Conservation (phyloP, 2,329 filamentous ascomycete species). For the Apiospora marii region DNA sequence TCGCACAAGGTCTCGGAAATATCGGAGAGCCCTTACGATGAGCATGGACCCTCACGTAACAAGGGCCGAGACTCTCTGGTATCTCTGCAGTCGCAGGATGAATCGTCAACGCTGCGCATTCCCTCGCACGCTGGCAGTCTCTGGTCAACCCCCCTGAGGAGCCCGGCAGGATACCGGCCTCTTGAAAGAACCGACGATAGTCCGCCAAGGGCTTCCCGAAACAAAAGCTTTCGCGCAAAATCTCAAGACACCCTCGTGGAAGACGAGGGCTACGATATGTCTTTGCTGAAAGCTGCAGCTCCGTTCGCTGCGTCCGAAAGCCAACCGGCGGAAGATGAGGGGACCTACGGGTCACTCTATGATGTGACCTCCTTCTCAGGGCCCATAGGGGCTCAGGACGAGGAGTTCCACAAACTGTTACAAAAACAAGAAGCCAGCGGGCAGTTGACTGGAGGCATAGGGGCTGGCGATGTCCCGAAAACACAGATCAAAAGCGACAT, state of each 20-base stretch:
- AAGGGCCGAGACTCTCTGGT: slow-evolving; percentile 43
- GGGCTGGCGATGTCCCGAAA: slow-evolving; percentile 59
- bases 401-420: slow-evolving; percentile 52
- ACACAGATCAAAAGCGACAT: slow-evolving; percentile 57
- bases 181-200: slow-evolving; percentile 28
- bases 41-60: slow-evolving; percentile 29
- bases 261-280: slow-evolving; percentile 44
- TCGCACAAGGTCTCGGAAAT: slow-evolving; percentile 42
- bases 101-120: slow-evolving; percentile 30
- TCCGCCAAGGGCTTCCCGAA: slow-evolving; percentile 31
- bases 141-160: slow-evolving; percentile 5
- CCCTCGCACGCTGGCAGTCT: not conserved
- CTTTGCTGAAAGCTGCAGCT: slow-evolving; percentile 38
- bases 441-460: slow-evolving; percentile 65
- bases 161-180: slow-evolving; percentile 31
- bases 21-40: slow-evolving; percentile 38
- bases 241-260: slow-evolving; percentile 40
- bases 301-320: slow-evolving; percentile 44
- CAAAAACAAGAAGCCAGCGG: slow-evolving; percentile 63
- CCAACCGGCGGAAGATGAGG: slow-evolving; percentile 36
- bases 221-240: slow-evolving; percentile 37
- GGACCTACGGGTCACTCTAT: slow-evolving; percentile 45
- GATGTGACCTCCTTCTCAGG: slow-evolving; percentile 57
- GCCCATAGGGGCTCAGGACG: slow-evolving; percentile 53
- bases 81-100: slow-evolving; percentile 40